Evolutionary conservation across 768 basidiomycete species (phyloP), one percentile per base, ranked within the genome.

Genomic region (Boletus sensibilis): DNA sequence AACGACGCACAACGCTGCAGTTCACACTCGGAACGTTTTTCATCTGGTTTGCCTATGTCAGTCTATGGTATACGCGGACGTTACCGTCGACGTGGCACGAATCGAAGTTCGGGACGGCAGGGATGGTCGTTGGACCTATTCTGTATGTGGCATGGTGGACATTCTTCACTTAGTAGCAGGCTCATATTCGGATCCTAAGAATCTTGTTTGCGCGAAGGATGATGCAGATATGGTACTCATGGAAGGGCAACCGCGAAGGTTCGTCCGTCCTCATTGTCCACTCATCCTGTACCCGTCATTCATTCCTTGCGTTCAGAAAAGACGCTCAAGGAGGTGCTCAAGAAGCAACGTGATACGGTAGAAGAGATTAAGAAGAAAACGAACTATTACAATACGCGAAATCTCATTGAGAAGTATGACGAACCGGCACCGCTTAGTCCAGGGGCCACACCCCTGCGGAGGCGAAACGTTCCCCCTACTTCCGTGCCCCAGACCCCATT

Each of bases 301-400:
- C 53, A 52, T 37, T 8, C 38, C 45, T 23, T 33, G 10, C 49
- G 18, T 51, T 25, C 68, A 97, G 95, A 98, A 73, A 89, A 84
- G 69, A 84, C 85, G 3, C 78, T 98, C 18, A 86, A 87, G 53
- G 71, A 72, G 1, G 76, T 94, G 4, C 79, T 89, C 67, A 88
- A 87, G 66, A 78, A 88, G 65, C 93, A 95, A 59, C 87, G 91
- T 20, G 78, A 80, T 23, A 94, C 91, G 67, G 82, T 99, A 37
- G 94, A 96, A 60, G 95, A 97, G 63, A 92, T 98, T 62, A 99
- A 99, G 80, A 93, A 94, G 77, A 94, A 91, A 70, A 98, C 95
- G 2, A 96, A 98, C 63, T 99, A 92, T 72, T 92, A 99, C 68
- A 84, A 84, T 12, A 99, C 94, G 29, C 86, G 90, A 50, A 92